Evolutionary conservation across 2,329 filamentous ascomycete species (phyloP), one percentile per base, ranked within the genome.

Genomic region (Aspergillus udagawae): DNA sequence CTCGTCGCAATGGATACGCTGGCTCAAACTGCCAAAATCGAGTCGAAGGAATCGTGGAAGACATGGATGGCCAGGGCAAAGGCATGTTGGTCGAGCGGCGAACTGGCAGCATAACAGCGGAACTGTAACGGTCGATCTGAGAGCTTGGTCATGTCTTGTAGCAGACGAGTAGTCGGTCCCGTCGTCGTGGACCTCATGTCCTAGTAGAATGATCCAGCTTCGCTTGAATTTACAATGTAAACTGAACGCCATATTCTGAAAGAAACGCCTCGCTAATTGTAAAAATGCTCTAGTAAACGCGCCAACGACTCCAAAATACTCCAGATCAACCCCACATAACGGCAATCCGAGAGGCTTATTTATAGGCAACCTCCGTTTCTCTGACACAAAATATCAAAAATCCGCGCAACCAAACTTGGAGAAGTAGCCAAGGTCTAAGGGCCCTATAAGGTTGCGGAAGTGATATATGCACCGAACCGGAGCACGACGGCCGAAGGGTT

Each of bases 191-290:
- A 21, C 44, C 21, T 47, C 44, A 25, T 23, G 12, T 23, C 12
- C 12, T 47, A 23, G 21, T 17, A 25, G 9, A 47, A 38, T 38
- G 44, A 27, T 23, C 20, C 44, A 17, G 20, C 12, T 1, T 23
- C 44, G 9, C 1, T 47, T 27, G 21, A 23, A 47, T 47, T 25
- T 47, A 47, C 44, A 47, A 47, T 10, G 54, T 52, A 53, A 50
- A 12, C 28, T 44, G 50, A 60, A 60, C 54, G 45, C 51, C 38
- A 45, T 32, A 20, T 45, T 29, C 27, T 49, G 32, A 42, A 54
- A 54, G 32, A 63, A 70, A 63, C 67, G 65, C 68, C 69, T 67
- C 67, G 68, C 68, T 71, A 67, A 65, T 64, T 60, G 62, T 65
- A 53, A 38, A 44, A 49, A 57, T 60, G 50, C 25, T 48, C 48